phyloP scores from a whole-genome alignment of 1,139 yeast genomes.

The Nakaseomyces sp. region DNA sequence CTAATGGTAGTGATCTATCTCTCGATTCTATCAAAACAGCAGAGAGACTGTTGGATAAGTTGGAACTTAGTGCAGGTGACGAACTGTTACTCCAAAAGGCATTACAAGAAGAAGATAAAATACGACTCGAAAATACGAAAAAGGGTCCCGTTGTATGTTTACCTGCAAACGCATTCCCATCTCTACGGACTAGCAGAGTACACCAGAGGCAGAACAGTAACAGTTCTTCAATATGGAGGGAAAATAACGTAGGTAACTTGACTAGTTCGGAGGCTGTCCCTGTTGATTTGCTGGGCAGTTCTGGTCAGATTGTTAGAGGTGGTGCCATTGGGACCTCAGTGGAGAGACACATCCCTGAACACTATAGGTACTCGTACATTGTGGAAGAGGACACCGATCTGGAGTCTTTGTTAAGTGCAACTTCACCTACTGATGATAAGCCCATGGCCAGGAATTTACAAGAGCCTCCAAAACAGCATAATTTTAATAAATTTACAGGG shows the following conservation, averaged over 20 bases:
- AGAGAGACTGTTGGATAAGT: constrained; percentile 27
- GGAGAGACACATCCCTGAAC: constrained; percentile 25
- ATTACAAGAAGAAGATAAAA: constrained; percentile 18
- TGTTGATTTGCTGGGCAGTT: neutral
- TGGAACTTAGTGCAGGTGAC: constrained; percentile 29
- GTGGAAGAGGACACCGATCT: constrained; percentile 27
- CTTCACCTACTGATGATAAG: neutral
- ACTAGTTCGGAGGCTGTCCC: neutral
- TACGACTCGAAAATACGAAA: constrained; percentile 6
- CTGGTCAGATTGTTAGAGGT: constrained; percentile 1
- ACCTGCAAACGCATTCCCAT: constrained; percentile 30
- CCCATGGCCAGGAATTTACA: neutral
- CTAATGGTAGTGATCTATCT: constrained; percentile 18
- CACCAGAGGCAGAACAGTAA: constrained; percentile 7
- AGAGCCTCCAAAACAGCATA: neutral
- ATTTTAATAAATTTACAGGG: neutral
- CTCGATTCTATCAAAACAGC: constrained; percentile 27
- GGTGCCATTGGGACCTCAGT: constrained; percentile 9
- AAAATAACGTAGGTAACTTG: neutral
- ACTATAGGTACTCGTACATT: constrained; percentile 27
- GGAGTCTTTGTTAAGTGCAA: constrained; percentile 5
- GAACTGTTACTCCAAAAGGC: constrained; percentile 25
- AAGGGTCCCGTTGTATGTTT: constrained; percentile 20
- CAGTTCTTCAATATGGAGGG: constrained; percentile 1
- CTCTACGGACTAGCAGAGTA: constrained; percentile 16